Percentiles rank a stretch among this genome's conserved stretches.
These are phyloP conservation scores for Erodium moschatum DNA, from an alignment of 441 rosid species.

Conservation along the genomic window DNA sequence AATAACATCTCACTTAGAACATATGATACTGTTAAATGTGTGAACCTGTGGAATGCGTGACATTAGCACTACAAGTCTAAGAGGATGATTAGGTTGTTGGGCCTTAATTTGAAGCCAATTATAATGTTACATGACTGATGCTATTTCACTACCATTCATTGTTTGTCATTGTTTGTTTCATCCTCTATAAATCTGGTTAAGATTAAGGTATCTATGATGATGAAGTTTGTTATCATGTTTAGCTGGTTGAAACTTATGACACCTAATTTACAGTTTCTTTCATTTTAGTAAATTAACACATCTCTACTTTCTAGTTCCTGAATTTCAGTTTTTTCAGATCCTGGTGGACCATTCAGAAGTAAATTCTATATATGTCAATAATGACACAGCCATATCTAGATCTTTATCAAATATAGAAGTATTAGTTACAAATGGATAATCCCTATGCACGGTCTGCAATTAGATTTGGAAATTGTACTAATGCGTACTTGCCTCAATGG, in stretches of 20 bases:
- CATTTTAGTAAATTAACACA: not conserved
- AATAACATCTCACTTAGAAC: not conserved
- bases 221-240: not conserved
- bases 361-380: not conserved
- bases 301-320: not conserved
- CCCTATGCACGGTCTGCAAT: not conserved
- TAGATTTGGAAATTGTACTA: not conserved
- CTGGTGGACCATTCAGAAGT: not conserved
- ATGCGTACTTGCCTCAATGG: not conserved
- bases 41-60: not conserved
- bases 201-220: not conserved
- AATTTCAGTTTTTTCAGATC: not conserved
- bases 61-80: not conserved
- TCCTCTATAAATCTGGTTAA: not conserved
- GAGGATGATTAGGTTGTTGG: too few species aligned
- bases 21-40: not conserved
- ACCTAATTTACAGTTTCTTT: not conserved
- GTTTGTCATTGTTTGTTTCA: not conserved
- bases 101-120: too few species aligned
- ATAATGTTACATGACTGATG: not conserved
- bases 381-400: not conserved
- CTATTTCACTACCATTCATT: not conserved
- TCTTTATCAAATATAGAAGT: not conserved
- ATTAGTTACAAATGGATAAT: not conserved
- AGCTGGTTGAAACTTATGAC: not conserved